Conservation (phyloP, 495 filamentous ascomycete species). For the Penicillium coprophilum region DNA sequence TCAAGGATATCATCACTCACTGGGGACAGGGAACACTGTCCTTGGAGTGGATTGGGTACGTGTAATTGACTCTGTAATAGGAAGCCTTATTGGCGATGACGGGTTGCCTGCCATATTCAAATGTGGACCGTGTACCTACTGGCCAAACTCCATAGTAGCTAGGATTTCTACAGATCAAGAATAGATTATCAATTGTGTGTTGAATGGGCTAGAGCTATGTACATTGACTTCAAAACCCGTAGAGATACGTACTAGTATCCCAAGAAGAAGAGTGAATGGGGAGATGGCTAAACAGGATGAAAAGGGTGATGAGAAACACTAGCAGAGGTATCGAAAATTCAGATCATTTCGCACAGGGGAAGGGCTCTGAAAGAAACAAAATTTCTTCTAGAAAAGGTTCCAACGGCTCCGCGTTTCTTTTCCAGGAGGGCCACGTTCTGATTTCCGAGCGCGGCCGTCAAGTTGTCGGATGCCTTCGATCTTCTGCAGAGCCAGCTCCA, state of each 20-base stretch:
- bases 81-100: neutral
- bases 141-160: slow-evolving; percentile 7
- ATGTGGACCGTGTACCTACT: neutral
- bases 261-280: slow-evolving; percentile 7
- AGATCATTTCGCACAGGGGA: slow-evolving; percentile 10
- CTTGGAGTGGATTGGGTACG: neutral
- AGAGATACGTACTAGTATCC: slow-evolving; percentile 7
- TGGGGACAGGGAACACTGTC: neutral
- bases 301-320: slow-evolving; percentile 6
- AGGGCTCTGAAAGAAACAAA: slow-evolving; percentile 7
- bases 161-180: neutral
- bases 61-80: neutral
- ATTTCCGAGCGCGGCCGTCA: slow-evolving; percentile 50
- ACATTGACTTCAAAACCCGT: slow-evolving; percentile 11
- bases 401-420: slow-evolving; percentile 41
- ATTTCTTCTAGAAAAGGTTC: slow-evolving; percentile 39
- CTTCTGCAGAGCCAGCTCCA: slow-evolving; percentile 90
- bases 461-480: slow-evolving; percentile 84
- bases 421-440: slow-evolving; percentile 30
- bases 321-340: slow-evolving; percentile 22
- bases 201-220: neutral
- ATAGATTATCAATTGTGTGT: neutral
- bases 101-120: neutral
- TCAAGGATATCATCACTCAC: neutral
- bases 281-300: slow-evolving; percentile 10